Conservation (phyloP, 257 asterid species). For the Solanum rostratum region DNA sequence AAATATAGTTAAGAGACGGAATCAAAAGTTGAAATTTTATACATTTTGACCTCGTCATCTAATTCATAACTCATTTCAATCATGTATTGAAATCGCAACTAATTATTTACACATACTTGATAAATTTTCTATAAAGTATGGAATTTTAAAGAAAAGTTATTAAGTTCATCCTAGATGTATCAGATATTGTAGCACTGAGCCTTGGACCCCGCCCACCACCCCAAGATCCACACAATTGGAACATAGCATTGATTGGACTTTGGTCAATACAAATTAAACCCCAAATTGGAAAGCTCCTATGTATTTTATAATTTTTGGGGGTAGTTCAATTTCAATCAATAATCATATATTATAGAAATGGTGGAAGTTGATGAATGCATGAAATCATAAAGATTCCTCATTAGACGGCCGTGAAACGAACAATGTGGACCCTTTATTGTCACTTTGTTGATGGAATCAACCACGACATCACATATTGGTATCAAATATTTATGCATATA, state of each 20-base stretch:
- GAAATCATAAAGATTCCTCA: constrained; percentile 59
- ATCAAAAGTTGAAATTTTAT: neutral
- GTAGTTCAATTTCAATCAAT: neutral
- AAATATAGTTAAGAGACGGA: neutral
- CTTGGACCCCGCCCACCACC: constrained; percentile 8
- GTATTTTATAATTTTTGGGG: neutral
- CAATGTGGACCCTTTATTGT: constrained; percentile 40
- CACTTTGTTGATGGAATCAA: constrained; percentile 46
- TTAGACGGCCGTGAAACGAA: constrained; percentile 58
- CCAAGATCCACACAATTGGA: constrained; percentile 14
- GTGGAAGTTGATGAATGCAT: constrained; percentile 39
- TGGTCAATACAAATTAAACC: constrained; percentile 11
- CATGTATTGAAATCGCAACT: neutral
- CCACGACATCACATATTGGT: constrained; percentile 27
- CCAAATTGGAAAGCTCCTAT: constrained; percentile 22
- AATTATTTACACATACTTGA: neutral
- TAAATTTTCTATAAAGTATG: neutral
- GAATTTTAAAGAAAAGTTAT: rapidly evolving
- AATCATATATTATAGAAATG: constrained; percentile 7
- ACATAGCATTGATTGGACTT: constrained; percentile 14
- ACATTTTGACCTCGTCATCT: rapidly evolving
- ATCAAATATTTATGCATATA: constrained; percentile 15
- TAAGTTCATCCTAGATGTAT: rapidly evolving
- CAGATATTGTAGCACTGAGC: neutral
- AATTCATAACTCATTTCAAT: neutral